Evolutionary conservation across 1,284 basidiomycete genomes (phyloP), one percentile per base, ranked within the genome.

Genomic region (Cryptococcus sp.): DNA sequence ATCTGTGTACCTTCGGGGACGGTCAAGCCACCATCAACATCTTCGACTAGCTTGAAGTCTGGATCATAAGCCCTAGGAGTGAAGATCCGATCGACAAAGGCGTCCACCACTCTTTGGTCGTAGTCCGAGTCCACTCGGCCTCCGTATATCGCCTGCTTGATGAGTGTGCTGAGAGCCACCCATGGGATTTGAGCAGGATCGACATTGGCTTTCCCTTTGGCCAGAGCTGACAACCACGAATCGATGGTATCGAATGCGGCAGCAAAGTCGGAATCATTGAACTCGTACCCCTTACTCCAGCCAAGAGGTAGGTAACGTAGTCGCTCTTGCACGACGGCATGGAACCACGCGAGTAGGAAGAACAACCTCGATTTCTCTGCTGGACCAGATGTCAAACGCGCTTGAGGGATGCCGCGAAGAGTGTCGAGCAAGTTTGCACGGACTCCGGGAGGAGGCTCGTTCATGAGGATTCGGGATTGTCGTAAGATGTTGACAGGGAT

Each of bases 301-400:
- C 94, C 93, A 23, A 98, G 82, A 5, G 94, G 94, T 10, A 89
- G 89, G 74, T 96, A 97, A 45, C 94, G 90, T 23, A 97, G 82
- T 65, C 94, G 91, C 78, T 97, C 94, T 79, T 96, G 93, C 0
- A 97, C 88, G 23, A 97, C 85, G 17, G 94, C 93, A 72, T 98
- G 94, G 86, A 97, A 94, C 93, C 93, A 98, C 3, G 93, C 91
- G n/a, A 97, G 85, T 41, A 96, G 81, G 86, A 94, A 94, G 78
- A 94, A 94, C 25, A 96, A 76, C 5, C 93, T 86, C 17, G 87
- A 83, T 76, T 95, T 95, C 79, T 98, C 94, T 7, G 87, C 87
- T 3, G 94, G 94, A 5, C 93, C 94, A 10, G 62, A 78, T 85
- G 88, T 22, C 15, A 73, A 51, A 20, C 65, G 60, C 87, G 82